Base-by-base conservation (phyloP, 176 grass and related monocot species). In the Saccharum spontaneum region DNA sequence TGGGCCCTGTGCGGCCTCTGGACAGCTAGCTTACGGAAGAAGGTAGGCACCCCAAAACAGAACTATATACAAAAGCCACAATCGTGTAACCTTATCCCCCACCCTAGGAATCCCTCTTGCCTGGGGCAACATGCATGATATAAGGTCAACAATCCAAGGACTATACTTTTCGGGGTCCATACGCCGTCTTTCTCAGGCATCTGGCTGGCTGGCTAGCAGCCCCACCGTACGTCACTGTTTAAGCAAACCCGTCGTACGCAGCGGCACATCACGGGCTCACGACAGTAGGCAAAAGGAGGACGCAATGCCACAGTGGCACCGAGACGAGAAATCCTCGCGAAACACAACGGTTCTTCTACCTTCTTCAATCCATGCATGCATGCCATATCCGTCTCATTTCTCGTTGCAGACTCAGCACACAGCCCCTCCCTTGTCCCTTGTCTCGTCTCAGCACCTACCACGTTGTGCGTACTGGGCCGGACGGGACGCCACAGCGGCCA, bases 171-270 rank as follows among this genome's bases (percentile, higher is more conserved):
- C 37, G 14, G 77, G 71, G 72, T 82, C 88, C 88, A 86, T 86
- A 77, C 78, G 78, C 40, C 64, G 83, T 82, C 88, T 72, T 86
- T 65, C 83, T 86, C 83, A 78, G 65, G 31, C 78, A 82, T 71
- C 17, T 50, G 5, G 8, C 28, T 16, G 65, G 20, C 23, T 3
- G 3, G 17, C 10, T 8, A 1, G 44, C 46, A 68, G 33, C 77
- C 70, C 61, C 16, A 65, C 18, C 26, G 48, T 16, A 71, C 46
- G 77, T 77, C 77, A 64, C 82, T 89, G 61, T 85, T 85, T 10
- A 46, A 59, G 26, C 82, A 22, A 15, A 3, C 7, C 12, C n/a
- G 54, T 55, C 13, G 26, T 10, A 33, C 67, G 8, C 23, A 18
- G 41, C 66, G 28, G 37, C 68, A 17, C 15, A 44, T 52, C 7